Evolutionary conservation across 257 asterid genomes (phyloP).

Genomic region (Salvia rosmarinus): DNA sequence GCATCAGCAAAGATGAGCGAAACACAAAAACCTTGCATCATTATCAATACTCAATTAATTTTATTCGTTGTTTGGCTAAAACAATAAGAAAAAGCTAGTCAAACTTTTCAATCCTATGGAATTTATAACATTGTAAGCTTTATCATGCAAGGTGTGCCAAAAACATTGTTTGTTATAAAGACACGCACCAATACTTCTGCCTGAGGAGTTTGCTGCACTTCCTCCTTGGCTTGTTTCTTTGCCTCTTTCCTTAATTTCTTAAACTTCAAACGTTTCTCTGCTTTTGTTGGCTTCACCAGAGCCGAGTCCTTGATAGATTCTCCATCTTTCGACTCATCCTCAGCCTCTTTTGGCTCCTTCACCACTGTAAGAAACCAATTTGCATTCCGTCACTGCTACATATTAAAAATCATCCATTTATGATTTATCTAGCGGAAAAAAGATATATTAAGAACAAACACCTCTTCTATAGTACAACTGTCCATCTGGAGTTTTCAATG

Average conservation of each 20-base stretch:
- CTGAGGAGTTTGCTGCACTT: constrained; percentile 63
- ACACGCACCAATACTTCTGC: constrained; percentile 73
- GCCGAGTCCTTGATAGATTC: constrained; percentile 42
- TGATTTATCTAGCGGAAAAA: neutral
- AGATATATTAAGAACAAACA: constrained; percentile 16
- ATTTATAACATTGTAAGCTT: neutral
- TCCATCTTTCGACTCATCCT: constrained; percentile 49
- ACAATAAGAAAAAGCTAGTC: neutral
- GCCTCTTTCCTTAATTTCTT: constrained; percentile 88
- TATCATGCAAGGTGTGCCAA: constrained; percentile 2
- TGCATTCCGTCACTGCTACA: neutral
- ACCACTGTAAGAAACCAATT: constrained; percentile 40
- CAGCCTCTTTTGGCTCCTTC: constrained; percentile 53
- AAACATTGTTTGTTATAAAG: neutral
- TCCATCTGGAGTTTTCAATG: constrained; percentile 78
- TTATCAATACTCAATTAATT: neutral
- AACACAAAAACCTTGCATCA: constrained; percentile 18
- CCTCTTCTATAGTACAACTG: constrained; percentile 68
- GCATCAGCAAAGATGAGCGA: neutral
- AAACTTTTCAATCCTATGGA: neutral
- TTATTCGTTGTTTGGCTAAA: neutral
- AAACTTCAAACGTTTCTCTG: constrained; percentile 73
- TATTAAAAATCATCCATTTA: neutral
- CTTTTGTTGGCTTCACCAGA: constrained; percentile 59
- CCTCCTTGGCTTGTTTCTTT: constrained; percentile 77